Conservation (phyloP, 202 grass and related monocot species). For the Panicum virgatum region DNA sequence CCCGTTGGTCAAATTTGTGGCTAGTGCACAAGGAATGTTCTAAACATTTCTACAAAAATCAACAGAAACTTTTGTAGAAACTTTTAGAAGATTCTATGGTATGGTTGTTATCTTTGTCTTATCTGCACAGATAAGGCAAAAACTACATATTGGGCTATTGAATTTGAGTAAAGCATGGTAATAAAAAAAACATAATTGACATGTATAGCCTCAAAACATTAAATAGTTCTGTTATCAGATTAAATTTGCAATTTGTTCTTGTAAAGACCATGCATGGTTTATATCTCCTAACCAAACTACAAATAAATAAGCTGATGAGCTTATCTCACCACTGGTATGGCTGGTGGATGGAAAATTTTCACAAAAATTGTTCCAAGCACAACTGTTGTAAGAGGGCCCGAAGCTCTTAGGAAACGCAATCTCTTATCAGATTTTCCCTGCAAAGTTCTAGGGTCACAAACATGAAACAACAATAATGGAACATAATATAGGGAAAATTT, state of each 20-base stretch:
- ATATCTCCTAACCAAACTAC: not conserved
- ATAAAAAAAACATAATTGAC: not conserved
- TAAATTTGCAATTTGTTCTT: not conserved
- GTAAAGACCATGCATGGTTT: not conserved
- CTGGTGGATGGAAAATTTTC: conserved; percentile 84
- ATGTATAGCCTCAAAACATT: not conserved
- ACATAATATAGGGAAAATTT: conserved; percentile 31
- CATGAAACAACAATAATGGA: not conserved
- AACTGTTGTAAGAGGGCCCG: conserved; percentile 93
- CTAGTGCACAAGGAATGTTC: not conserved
- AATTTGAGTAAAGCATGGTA: not conserved
- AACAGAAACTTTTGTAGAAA: no score
- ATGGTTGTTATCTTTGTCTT: no score
- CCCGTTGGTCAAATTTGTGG: not conserved
- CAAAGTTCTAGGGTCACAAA: conserved; percentile 34
- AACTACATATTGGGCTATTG: not conserved
- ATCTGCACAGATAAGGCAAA: not conserved
- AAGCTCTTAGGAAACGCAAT: conserved; percentile 68
- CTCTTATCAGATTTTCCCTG: conserved; percentile 90
- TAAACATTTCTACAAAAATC: not conserved
- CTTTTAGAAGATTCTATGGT: no score
- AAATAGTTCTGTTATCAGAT: not conserved
- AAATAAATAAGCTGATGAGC: conserved; percentile 15
- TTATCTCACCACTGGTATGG: conserved; percentile 86
- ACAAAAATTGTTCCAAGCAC: conserved; percentile 80